Base-by-base conservation (phyloP, 192 early-diverging fungal species). In the Linnemannia zychae region DNA sequence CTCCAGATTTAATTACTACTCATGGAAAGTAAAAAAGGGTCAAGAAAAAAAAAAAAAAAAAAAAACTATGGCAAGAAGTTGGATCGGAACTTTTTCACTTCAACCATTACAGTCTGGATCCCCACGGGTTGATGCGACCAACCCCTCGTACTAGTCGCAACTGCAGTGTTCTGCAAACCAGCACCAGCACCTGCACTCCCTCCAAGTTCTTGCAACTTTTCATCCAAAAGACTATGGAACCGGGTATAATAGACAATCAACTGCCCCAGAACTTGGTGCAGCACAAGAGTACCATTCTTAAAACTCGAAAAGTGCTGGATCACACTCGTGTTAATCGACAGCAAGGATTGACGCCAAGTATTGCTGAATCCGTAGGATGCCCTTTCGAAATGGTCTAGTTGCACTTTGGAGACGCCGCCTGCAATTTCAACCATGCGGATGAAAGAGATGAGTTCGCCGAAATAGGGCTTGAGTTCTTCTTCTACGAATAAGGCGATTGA, bases 251-350 rank as follows among this genome's bases (percentile, higher is more conserved):
- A 98, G 33, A 99, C 90, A 22, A 98, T 92, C 28, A 98, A 89
- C 88, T 97, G 95, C 24, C 96, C 95, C 13, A 99, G 88, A 1
- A 96, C 94, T 18, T 94, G 92, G 80, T 99, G 98, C 67, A 99
- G 88, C 28, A 98, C 95, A n/a, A 93, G 87, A 0, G 97, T 96
- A 16, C 98, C 97, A 66, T 97, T 99, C 76, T 95, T 96, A 87
- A 98, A 99, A 90, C 98, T 99, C 57, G 97, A 94, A 81, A 99
- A 99, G 78, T 94, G 92, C 78, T 97, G 96, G 69, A 97, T 94
- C 33, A 99, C 94, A 11, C 95, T 94, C 31, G 92, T 91, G 71
- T 98, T 98, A 79, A 99, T 94, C 22, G 89, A 87, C 3, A 91
- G 80, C 6, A 99, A 88, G 37, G 92, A 92, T 46, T 88, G 83